Percentiles rank a stretch among this genome's conserved stretches.
These are phyloP conservation scores for Ogataea angusta DNA, from an alignment of 805 yeast genomes.

Conservation along the genomic window DNA sequence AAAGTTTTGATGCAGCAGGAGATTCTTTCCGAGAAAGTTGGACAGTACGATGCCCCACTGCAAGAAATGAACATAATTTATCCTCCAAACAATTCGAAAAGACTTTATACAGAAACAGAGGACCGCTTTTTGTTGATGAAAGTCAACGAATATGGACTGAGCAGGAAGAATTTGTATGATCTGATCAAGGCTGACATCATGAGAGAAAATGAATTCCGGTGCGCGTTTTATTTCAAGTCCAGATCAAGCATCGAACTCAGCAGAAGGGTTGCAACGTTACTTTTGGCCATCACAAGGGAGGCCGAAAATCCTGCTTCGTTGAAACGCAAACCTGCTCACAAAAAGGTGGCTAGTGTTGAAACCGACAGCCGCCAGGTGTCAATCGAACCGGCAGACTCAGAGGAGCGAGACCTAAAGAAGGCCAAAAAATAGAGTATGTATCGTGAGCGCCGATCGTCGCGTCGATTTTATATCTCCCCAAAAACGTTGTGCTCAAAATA, in stretches of 20 bases:
- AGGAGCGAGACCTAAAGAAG: slow-evolving; percentile 11
- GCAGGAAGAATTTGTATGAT: slow-evolving; percentile 57
- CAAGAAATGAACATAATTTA: slow-evolving; percentile 63
- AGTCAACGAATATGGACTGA: slow-evolving; percentile 63
- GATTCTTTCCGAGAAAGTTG: slow-evolving; percentile 51
- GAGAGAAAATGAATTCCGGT: slow-evolving; percentile 57
- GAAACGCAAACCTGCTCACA: slow-evolving; percentile 42
- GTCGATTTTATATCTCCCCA: slow-evolving; percentile 3
- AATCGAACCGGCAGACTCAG: slow-evolving; percentile 23
- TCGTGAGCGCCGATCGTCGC: slow-evolving; percentile 8
- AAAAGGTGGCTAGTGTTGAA: slow-evolving; percentile 16
- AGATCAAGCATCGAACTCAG: slow-evolving; percentile 70
- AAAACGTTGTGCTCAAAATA: not conserved
- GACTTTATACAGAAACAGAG: slow-evolving; percentile 65
- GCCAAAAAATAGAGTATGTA: slow-evolving; percentile 7
- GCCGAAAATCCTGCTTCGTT: slow-evolving; percentile 57
- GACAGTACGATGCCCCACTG: slow-evolving; percentile 53
- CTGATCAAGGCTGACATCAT: slow-evolving; percentile 62
- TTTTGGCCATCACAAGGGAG: slow-evolving; percentile 68
- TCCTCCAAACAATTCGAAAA: slow-evolving; percentile 80
- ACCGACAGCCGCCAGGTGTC: slow-evolving; percentile 33
- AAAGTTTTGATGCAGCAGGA: slow-evolving; percentile 53
- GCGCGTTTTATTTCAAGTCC: slow-evolving; percentile 71
- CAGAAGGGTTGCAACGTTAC: slow-evolving; percentile 63
- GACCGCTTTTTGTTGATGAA: slow-evolving; percentile 63